Evolutionary conservation across 2,329 filamentous ascomycete species (phyloP), one percentile per base, ranked within the genome.

Genomic region (Mollisiaceae sp.): DNA sequence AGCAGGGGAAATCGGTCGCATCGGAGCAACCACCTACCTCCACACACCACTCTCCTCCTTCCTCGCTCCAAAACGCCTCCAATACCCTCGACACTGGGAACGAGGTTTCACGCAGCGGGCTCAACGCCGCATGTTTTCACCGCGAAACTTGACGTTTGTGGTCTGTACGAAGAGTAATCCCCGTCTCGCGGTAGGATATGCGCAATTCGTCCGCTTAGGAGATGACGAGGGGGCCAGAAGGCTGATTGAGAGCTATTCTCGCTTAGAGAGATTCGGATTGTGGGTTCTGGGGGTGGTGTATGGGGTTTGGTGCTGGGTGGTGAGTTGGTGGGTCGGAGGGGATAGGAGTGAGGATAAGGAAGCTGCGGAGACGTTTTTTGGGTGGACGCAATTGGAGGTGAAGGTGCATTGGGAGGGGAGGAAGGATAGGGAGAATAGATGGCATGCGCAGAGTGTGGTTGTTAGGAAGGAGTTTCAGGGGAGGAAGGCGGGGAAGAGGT

Each of bases 361-460:
- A 9, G 55, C 47, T 15, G 1, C 61, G 8, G 47, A 8, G 22
- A 27, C 39, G 27, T 72, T 72, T 58, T 4, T 12, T 2, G 58
- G 14, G 4, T 65, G 63, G 56, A 22, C 12, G 11, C 50, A 12
- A 22, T 50, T 63, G 45, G 62, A 70, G 8, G 55, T 52, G 12
- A 52, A 63, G 43, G 47, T 64, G 32, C 62, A 71, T 63, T 75
- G 72, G 70, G 57, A 65, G 12, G 35, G 24, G n/a, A 36, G 50
- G 15, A 45, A 54, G 12, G 68, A 71, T 45, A 68, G 71, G 63
- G 60, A 60, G 38, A 66, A 69, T 65, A 57, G 73, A 50, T 75
- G 74, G 74, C 64, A 73, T 70, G 67, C 62, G 18, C 64, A 67
- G 65, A 71, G 67, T 62, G 62, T 70, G 18, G 72, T 73, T 52